Conservation (phyloP, 805 yeast genomes). For the Lachancea sp. region DNA sequence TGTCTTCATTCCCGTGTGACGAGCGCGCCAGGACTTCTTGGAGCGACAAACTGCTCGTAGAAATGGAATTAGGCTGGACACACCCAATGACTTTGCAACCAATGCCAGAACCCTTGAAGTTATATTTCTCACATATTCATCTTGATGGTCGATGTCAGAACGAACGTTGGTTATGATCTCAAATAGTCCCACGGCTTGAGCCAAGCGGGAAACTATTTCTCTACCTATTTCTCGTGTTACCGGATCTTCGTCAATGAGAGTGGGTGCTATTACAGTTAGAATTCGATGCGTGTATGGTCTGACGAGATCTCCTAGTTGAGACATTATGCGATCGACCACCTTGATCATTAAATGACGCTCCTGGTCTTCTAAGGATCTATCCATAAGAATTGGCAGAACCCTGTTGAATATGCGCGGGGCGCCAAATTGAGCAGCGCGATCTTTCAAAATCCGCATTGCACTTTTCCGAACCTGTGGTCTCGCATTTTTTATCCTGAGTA, state of each 20-base stretch:
- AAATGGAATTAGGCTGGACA: slow-evolving; percentile 68
- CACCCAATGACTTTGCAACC: slow-evolving; percentile 73
- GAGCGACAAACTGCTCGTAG: slow-evolving; percentile 72
- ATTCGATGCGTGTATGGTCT: slow-evolving; percentile 71
- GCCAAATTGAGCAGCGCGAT: slow-evolving; percentile 58
- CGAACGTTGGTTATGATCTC: slow-evolving; percentile 72
- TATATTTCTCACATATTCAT: slow-evolving; percentile 70
- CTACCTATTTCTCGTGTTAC: slow-evolving; percentile 72
- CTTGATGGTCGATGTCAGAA: slow-evolving; percentile 76
- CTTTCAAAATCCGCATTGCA: slow-evolving; percentile 61
- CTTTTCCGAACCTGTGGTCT: slow-evolving; percentile 58
- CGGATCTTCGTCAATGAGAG: slow-evolving; percentile 71
- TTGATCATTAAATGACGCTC: slow-evolving; percentile 81
- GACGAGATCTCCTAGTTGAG: slow-evolving; percentile 55
- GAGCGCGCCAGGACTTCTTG: slow-evolving; percentile 70
- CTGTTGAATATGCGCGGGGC: slow-evolving; percentile 62
- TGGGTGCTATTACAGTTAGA: slow-evolving; percentile 67
- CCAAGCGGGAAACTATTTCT: slow-evolving; percentile 65
- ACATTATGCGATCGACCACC: slow-evolving; percentile 61
- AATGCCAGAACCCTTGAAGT: slow-evolving; percentile 80
- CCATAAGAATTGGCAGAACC: slow-evolving; percentile 71
- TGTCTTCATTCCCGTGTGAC: slow-evolving; percentile 74
- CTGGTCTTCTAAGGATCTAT: slow-evolving; percentile 64
- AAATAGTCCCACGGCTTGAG: slow-evolving; percentile 78
- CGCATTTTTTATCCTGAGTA: slow-evolving; percentile 76